Percentiles rank a stretch among this genome's conserved stretches.
Conservation (phyloP, 2,329 filamentous ascomycete genomes). For the Aspergillus sp. region DNA sequence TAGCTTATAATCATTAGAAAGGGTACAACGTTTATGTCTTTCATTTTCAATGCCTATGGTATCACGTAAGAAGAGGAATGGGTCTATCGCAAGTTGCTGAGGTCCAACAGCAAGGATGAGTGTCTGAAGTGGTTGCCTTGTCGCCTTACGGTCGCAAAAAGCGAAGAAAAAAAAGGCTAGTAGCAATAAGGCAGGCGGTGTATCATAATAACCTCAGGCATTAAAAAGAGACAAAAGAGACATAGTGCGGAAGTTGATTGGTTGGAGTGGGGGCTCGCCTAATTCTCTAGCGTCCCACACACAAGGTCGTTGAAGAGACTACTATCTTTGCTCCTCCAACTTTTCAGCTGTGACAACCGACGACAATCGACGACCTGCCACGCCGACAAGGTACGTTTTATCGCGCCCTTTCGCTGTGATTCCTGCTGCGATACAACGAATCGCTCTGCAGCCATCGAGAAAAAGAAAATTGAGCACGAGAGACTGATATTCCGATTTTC, state of each 20-base stretch:
- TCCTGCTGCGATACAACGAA: background rate
- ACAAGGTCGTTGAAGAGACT: conserved; percentile 35
- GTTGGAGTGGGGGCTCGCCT: conserved; percentile 35
- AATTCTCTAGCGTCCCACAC: conserved; percentile 47
- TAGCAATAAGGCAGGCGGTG: background rate
- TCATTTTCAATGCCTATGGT: too few species aligned
- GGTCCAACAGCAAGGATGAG: background rate
- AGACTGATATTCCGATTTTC: conserved; percentile 19
- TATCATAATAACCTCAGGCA: conserved; percentile 17
- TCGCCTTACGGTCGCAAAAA: conserved; percentile 12
- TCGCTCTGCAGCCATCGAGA: background rate
- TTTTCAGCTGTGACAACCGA: conserved; percentile 44
- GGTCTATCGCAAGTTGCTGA: too few species aligned
- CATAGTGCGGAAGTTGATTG: conserved; percentile 23
- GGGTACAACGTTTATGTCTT: too few species aligned
- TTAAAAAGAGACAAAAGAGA: fast-evolving
- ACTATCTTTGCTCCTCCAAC: conserved; percentile 33
- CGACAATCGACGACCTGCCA: conserved; percentile 46
- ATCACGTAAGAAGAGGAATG: too few species aligned
- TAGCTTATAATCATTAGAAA: background rate
- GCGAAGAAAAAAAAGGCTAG: background rate
- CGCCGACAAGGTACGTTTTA: conserved; percentile 47
- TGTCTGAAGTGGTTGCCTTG: conserved; percentile 5
- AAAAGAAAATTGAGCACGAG: conserved; percentile 1
- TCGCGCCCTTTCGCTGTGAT: background rate